phyloP scores from a whole-genome alignment of 805 yeast species.

The Schizosaccharomyces octosporus region DNA sequence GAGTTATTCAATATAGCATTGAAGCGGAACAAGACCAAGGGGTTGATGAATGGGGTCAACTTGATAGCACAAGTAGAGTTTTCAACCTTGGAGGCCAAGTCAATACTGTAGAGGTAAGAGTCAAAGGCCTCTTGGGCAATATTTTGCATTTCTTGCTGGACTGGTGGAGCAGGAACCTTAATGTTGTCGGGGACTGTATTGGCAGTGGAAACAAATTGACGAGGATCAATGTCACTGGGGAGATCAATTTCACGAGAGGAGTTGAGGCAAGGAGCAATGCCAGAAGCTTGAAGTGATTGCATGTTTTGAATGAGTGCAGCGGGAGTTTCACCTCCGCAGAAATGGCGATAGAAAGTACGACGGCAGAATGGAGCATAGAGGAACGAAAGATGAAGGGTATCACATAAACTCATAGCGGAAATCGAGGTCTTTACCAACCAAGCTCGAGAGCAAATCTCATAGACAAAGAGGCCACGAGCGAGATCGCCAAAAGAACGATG shows the following conservation, averaged over 20 bases:
- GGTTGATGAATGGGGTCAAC: background rate
- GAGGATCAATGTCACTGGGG: background rate
- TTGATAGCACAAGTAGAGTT: background rate
- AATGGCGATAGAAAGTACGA: background rate
- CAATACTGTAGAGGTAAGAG: background rate
- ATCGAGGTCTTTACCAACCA: background rate
- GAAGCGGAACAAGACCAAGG: background rate
- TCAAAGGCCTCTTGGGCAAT: background rate
- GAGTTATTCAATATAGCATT: background rate
- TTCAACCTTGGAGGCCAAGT: background rate
- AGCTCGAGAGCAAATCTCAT: background rate
- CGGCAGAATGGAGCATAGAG: background rate
- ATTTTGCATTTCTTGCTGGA: background rate
- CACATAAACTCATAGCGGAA: background rate
- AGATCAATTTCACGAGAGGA: background rate
- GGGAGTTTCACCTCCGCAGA: slow-evolving; percentile 1
- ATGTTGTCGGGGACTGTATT: background rate
- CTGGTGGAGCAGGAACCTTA: background rate
- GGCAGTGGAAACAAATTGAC: background rate
- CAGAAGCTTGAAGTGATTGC: background rate
- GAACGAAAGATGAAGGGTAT: background rate
- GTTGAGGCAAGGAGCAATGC: background rate
- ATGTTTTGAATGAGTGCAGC: background rate
- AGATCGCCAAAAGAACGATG: background rate
- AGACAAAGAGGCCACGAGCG: background rate